phyloP scores from a whole-genome alignment of 306 rosid genomes.

The Glycyrrhiza uralensis region DNA sequence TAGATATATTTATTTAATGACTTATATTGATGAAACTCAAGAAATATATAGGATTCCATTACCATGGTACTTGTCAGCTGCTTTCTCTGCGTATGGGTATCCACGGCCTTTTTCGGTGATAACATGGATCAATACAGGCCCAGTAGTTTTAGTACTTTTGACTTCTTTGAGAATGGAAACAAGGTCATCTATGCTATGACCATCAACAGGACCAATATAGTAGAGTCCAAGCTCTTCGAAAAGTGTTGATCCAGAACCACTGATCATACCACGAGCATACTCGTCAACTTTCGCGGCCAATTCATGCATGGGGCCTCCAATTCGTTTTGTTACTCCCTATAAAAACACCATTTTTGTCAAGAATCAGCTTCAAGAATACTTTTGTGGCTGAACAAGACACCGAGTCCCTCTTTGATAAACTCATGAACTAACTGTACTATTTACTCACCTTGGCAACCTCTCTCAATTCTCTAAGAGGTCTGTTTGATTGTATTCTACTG shows the following conservation, averaged over 20 bases:
- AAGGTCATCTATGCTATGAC: slow-evolving; percentile 93
- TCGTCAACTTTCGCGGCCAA: slow-evolving; percentile 98
- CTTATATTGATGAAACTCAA: background rate
- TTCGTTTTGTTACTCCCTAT: slow-evolving; percentile 87
- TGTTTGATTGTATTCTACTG: slow-evolving; percentile 86
- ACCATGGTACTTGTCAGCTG: slow-evolving; percentile 96
- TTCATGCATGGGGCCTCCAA: slow-evolving; percentile 94
- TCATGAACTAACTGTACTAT: slow-evolving; percentile 17
- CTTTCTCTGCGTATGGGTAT: slow-evolving; percentile 93
- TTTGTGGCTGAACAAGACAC: background rate
- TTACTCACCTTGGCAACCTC: slow-evolving; percentile 96
- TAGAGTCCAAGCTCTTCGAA: slow-evolving; percentile 98
- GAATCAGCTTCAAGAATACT: slow-evolving; percentile 20
- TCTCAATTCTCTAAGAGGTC: slow-evolving; percentile 90
- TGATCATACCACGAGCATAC: slow-evolving; percentile 98
- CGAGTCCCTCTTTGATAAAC: background rate
- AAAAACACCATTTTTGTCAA: slow-evolving; percentile 17
- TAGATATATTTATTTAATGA: background rate
- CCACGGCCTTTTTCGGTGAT: slow-evolving; percentile 96
- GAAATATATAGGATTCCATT: slow-evolving; percentile 12
- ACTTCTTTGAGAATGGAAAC: slow-evolving; percentile 83
- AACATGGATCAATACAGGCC: slow-evolving; percentile 90
- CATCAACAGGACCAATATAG: slow-evolving; percentile 97
- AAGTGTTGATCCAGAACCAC: slow-evolving; percentile 87
- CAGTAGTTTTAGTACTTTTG: slow-evolving; percentile 76